Conservation (phyloP, 768 basidiomycete genomes). For the Epithele typhae region DNA sequence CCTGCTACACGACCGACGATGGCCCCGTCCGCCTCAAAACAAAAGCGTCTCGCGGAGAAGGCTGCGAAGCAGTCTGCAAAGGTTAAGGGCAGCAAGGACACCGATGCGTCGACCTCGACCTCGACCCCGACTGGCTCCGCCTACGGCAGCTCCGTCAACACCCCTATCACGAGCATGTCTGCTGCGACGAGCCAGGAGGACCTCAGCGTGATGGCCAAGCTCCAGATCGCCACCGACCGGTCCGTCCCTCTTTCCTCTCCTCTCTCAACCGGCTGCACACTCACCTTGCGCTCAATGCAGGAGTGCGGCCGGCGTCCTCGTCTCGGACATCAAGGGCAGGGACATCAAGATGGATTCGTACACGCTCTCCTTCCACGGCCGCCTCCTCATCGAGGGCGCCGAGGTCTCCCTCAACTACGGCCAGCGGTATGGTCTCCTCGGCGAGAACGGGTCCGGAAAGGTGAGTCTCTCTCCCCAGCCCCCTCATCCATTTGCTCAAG, state of each 20-base stretch:
- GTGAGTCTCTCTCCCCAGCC: constrained; percentile 35
- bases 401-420: constrained; percentile 84
- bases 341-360: constrained; percentile 98
- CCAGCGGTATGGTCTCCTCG: constrained; percentile 90
- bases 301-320: constrained; percentile 88
- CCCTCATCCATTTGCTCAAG: constrained; percentile 2
- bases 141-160: constrained; percentile 58
- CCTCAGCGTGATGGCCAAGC: constrained; percentile 80
- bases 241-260: constrained; percentile 27
- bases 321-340: constrained; percentile 87
- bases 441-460: constrained; percentile 99
- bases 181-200: constrained; percentile 81
- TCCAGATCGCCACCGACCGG: constrained; percentile 89
- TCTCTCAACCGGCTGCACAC: constrained; percentile 2
- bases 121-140: constrained; percentile 63
- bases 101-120: constrained; percentile 43
- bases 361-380: constrained; percentile 96
- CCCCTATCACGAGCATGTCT: constrained; percentile 79
- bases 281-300: constrained; percentile 31
- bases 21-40: constrained; percentile 77
- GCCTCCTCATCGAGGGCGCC: constrained; percentile 69
- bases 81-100: constrained; percentile 34
- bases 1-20: constrained; percentile 10
- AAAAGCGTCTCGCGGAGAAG: constrained; percentile 94
- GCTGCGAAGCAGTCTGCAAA: constrained; percentile 76